Conservation (phyloP, 371 early-diverging fungal species). For the Fennellomyces sp. region DNA sequence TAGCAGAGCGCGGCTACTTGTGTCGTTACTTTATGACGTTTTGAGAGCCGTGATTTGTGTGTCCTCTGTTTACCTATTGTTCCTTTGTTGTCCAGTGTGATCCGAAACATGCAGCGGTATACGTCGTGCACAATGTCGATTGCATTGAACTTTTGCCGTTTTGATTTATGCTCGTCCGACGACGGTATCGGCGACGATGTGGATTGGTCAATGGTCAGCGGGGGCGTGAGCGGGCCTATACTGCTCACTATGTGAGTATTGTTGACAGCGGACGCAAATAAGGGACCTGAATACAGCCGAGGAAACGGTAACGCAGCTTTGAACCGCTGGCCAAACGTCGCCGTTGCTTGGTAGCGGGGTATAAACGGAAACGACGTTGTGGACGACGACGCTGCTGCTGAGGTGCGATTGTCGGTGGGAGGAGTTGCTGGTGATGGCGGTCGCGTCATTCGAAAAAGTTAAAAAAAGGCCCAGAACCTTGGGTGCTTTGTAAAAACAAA, state of each 20-base stretch:
- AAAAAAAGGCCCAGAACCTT: too few relatives aligned
- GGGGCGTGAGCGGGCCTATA: constrained; percentile 15
- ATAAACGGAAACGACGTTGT: constrained; percentile 4
- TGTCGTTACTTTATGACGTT: background rate
- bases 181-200: background rate
- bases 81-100: constrained; percentile 21
- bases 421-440: constrained; percentile 5
- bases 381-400: background rate
- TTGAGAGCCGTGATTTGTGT: background rate
- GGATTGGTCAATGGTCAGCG: constrained; percentile 6
- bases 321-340: constrained; percentile 3
- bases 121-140: constrained; percentile 20
- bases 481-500: background rate
- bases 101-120: constrained; percentile 19
- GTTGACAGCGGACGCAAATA: constrained; percentile 13
- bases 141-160: background rate
- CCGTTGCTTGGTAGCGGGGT: constrained; percentile 2
- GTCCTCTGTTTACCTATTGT: constrained; percentile 16
- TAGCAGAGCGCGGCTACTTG: constrained; percentile 28
- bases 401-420: background rate
- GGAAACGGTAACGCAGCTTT: constrained; percentile 9
- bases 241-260: constrained; percentile 9
- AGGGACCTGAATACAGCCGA: constrained; percentile 11
- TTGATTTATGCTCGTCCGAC: background rate
- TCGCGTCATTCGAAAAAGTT: constrained; percentile 1